These are phyloP conservation scores for Phlegmacium glaucopus DNA, from an alignment of 768 basidiomycete species.

Conservation along the genomic window DNA sequence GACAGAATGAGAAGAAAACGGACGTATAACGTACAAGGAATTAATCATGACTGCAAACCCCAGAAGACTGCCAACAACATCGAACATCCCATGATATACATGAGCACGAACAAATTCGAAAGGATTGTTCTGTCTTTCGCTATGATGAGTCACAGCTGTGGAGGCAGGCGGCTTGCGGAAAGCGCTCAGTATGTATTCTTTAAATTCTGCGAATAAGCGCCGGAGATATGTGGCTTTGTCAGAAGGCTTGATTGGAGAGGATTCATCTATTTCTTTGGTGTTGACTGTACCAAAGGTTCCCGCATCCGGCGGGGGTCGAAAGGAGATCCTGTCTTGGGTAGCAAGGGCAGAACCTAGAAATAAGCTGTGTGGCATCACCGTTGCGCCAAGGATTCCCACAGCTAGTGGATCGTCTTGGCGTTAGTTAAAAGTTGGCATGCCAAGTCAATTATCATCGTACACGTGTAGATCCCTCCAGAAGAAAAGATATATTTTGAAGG, in stretches of 20 bases:
- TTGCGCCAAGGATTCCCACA: slow-evolving; percentile 77
- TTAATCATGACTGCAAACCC: slow-evolving; percentile 90
- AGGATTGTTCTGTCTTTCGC: slow-evolving; percentile 54
- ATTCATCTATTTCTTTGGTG: slow-evolving; percentile 17
- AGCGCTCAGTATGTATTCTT: slow-evolving; percentile 25
- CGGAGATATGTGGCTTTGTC: slow-evolving; percentile 7
- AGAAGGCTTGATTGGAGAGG: slow-evolving; percentile 1
- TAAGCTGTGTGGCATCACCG: slow-evolving; percentile 92
- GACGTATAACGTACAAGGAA: slow-evolving; percentile 49
- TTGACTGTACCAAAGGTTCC: slow-evolving; percentile 11
- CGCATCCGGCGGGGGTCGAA: slow-evolving; percentile 21
- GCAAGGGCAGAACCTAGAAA: slow-evolving; percentile 86
- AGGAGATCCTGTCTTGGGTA: slow-evolving; percentile 69
- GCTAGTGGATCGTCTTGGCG: slow-evolving; percentile 30
- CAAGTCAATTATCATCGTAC: slow-evolving; percentile 27
- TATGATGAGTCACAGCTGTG: slow-evolving; percentile 40
- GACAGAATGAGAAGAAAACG: background rate
- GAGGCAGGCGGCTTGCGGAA: slow-evolving; percentile 36
- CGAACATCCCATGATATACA: slow-evolving; percentile 60
- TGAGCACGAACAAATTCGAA: slow-evolving; percentile 57
- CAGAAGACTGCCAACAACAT: slow-evolving; percentile 67
- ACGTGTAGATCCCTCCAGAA: slow-evolving; percentile 59
- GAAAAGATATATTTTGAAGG: slow-evolving; percentile 65
- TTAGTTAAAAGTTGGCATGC: background rate
- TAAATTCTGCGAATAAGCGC: slow-evolving; percentile 14